Evolutionary conservation across 176 grass and related monocot genomes (phyloP), one percentile per base, ranked within the genome.

Genomic region (Chrysopogon serrulatus): DNA sequence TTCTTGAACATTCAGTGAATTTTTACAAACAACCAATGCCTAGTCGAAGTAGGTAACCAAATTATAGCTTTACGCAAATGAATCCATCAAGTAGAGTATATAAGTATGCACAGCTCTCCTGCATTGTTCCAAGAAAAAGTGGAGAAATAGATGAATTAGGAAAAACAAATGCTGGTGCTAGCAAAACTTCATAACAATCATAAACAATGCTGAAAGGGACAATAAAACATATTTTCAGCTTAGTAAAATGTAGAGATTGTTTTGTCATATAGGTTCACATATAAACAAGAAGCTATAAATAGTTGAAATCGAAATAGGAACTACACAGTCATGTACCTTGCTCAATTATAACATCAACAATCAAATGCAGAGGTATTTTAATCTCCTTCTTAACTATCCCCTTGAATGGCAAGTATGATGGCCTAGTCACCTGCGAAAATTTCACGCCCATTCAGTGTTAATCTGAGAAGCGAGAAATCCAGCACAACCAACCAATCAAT

Each of bases 271-370:
- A 28, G 37, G 1, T 24, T 61, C 0, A 11, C 11, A 4, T n/a
- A n/a, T 27, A 84, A 63, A 65, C 32, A 76, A 63, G 30, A 26
- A 66, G 44, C 32, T 32, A 18, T 21, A 1, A 82, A 28, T 6
- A 33, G 43, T 10, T 26, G 21, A 19, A 82, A 42, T 44, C 13
- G 11, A 67, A 62, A 67, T n/a, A 49, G 23, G 6, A 16, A 39
- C 31, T 40, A n/a, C 64, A 4, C 2, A 54, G 9, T 6, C 39
- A 60, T 84, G 15, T 86, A 96, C 90, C 93, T 91, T 91, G 88
- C 72, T 93, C 86, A 64, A 90, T 65, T 42, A 92, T 88, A 81
- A 92, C 79, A 44, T 86, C 90, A 79, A 95, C 66, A 26, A 92
- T 88, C 48, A 88, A 86, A 84, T 92, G 87, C 69, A 92, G 90